Conservation (phyloP, 306 rosid species). For the Rosa lucieae region DNA sequence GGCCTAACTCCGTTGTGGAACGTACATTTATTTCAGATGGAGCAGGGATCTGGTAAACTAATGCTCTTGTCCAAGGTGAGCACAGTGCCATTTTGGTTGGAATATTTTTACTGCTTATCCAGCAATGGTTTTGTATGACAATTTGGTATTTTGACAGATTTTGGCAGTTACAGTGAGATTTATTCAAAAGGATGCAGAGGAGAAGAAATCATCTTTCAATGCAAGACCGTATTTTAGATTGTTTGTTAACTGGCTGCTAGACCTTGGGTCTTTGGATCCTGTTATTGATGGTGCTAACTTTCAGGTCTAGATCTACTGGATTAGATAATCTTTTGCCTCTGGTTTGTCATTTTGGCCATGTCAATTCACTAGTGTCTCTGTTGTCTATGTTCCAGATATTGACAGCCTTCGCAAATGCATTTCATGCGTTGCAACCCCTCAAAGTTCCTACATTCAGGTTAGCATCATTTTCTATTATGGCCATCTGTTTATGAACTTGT, state of each 20-base stretch:
- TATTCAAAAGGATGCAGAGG: constrained; percentile 83
- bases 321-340: constrained; percentile 14
- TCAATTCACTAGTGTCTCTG: constrained; percentile 24
- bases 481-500: background rate
- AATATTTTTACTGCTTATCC: background rate
- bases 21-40: constrained; percentile 27
- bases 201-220: constrained; percentile 78
- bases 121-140: constrained; percentile 22
- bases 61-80: constrained; percentile 77
- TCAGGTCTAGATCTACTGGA: constrained; percentile 56
- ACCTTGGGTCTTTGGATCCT: constrained; percentile 88
- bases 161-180: constrained; percentile 71
- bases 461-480: constrained; percentile 5
- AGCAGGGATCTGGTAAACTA: constrained; percentile 77
- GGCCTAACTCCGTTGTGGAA: background rate
- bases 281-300: constrained; percentile 84
- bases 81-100: background rate
- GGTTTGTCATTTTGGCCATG: background rate
- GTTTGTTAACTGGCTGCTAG: constrained; percentile 85
- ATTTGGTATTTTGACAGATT: constrained; percentile 53
- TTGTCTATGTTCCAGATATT: constrained; percentile 62
- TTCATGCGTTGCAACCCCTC: constrained; percentile 93
- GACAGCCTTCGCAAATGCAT: constrained; percentile 78
- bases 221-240: constrained; percentile 92
- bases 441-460: constrained; percentile 96